These are phyloP conservation scores for Lycium ferocissimum DNA, from an alignment of 257 asterid species.

Conservation along the genomic window DNA sequence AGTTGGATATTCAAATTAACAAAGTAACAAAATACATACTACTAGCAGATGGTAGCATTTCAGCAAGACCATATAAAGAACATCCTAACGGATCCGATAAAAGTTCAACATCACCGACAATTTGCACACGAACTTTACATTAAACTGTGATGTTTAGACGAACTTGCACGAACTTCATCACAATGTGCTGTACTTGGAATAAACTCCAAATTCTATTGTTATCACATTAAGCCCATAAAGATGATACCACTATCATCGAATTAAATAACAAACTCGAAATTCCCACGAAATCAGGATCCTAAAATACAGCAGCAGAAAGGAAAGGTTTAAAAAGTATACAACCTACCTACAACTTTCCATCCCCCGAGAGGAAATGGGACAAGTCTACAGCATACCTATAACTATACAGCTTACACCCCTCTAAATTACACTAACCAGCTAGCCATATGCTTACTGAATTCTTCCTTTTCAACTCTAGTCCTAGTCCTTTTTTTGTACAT, in stretches of 20 bases:
- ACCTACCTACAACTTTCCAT: constrained; percentile 15
- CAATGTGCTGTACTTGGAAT: background rate
- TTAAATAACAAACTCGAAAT: background rate
- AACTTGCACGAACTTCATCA: background rate
- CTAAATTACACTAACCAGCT: constrained; percentile 13
- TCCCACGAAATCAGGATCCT: background rate
- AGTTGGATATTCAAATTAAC: too few species aligned
- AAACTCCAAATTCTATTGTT: background rate
- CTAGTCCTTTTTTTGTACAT: constrained; percentile 3
- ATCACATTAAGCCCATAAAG: background rate
- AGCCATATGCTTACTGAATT: background rate
- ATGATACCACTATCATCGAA: background rate
- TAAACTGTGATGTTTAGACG: background rate
- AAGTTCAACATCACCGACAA: background rate
- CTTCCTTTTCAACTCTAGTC: constrained; percentile 28
- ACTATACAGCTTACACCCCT: constrained; percentile 16
- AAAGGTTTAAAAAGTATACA: background rate
- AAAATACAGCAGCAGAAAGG: constrained; percentile 13
- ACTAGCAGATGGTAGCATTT: background rate
- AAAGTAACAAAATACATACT: background rate
- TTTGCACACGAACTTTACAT: background rate
- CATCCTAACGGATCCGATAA: too few species aligned
- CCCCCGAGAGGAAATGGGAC: background rate
- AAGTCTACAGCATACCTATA: constrained; percentile 8
- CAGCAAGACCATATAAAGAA: background rate